These are phyloP conservation scores for Diospyros lotus DNA, from an alignment of 148 eudicot species.

Conservation along the genomic window DNA sequence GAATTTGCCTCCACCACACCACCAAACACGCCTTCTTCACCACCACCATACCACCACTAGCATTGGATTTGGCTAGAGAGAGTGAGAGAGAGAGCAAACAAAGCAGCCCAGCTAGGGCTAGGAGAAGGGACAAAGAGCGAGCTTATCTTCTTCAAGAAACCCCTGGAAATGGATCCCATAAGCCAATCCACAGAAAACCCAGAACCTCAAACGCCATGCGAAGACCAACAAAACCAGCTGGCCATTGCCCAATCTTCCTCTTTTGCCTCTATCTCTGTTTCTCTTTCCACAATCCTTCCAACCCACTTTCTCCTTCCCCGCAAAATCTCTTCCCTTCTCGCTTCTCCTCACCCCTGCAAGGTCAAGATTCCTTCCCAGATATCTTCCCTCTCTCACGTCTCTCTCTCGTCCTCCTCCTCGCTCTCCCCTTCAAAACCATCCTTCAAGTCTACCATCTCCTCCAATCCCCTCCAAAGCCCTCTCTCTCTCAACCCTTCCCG, in stretches of 20 bases:
- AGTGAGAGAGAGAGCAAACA: too few species aligned
- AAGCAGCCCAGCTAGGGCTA: too few species aligned
- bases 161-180: slow-evolving; percentile 18
- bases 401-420: slow-evolving; percentile 53
- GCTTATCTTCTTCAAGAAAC: background rate
- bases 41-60: too few species aligned
- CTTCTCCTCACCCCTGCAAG: slow-evolving; percentile 16
- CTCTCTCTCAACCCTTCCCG: slow-evolving; percentile 60
- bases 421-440: slow-evolving; percentile 34
- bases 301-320: slow-evolving; percentile 47
- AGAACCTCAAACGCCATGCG: slow-evolving; percentile 11
- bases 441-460: slow-evolving; percentile 54
- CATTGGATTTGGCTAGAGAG: too few species aligned
- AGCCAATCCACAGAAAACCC: slow-evolving; percentile 18
- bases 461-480: slow-evolving; percentile 60
- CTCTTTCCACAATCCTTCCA: slow-evolving; percentile 60
- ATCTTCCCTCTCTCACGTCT: slow-evolving; percentile 38
- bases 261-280: slow-evolving; percentile 64
- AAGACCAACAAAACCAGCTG: slow-evolving; percentile 19
- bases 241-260: slow-evolving; percentile 19
- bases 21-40: too few species aligned
- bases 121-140: too few species aligned
- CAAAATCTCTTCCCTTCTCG: slow-evolving; percentile 31
- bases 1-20: too few species aligned
- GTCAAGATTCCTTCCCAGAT: slow-evolving; percentile 65